Conservation (phyloP, 208 protist species). For the Leptomonas pyrrhocoris region DNA sequence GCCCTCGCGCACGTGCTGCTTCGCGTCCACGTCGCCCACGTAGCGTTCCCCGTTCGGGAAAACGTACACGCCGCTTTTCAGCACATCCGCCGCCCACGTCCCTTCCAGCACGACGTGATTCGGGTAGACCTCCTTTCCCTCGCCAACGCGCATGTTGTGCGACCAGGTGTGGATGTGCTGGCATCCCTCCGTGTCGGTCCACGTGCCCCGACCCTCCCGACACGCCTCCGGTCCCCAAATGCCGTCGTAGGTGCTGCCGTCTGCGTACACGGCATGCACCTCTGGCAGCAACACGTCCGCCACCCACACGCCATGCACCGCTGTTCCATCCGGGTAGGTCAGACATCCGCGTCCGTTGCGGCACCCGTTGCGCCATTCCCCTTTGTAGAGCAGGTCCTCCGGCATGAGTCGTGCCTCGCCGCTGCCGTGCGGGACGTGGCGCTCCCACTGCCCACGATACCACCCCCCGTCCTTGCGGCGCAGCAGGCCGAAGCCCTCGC, state of each 20-base stretch:
- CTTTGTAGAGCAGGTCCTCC: constrained; percentile 59
- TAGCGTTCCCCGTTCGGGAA: constrained; percentile 86
- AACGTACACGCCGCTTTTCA: constrained; percentile 58
- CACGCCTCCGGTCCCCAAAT: constrained; percentile 52
- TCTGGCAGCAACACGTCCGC: constrained; percentile 46
- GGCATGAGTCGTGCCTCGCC: constrained; percentile 66
- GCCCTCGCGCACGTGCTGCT: constrained; percentile 58
- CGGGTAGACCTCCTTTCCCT: constrained; percentile 54
- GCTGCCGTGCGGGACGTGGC: constrained; percentile 68
- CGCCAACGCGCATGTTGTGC: constrained; percentile 55
- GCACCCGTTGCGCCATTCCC: constrained; percentile 54
- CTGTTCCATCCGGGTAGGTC: constrained; percentile 35
- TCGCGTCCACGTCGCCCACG: constrained; percentile 67
- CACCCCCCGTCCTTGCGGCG: constrained; percentile 58
- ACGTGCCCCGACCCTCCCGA: constrained; percentile 61
- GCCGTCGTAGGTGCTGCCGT: constrained; percentile 78
- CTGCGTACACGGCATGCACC: constrained; percentile 54
- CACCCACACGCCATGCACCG: constrained; percentile 51
- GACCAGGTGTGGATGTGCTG: constrained; percentile 75
- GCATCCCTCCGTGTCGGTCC: constrained; percentile 41
- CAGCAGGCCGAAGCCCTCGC: constrained; percentile 79
- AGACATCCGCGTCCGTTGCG: constrained; percentile 66
- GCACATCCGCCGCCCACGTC: constrained; percentile 52
- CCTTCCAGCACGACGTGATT: constrained; percentile 70
- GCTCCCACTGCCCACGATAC: constrained; percentile 84